These are phyloP conservation scores for Calendula officinalis DNA, from an alignment of 129 eudicot genomes.

Conservation along the genomic window DNA sequence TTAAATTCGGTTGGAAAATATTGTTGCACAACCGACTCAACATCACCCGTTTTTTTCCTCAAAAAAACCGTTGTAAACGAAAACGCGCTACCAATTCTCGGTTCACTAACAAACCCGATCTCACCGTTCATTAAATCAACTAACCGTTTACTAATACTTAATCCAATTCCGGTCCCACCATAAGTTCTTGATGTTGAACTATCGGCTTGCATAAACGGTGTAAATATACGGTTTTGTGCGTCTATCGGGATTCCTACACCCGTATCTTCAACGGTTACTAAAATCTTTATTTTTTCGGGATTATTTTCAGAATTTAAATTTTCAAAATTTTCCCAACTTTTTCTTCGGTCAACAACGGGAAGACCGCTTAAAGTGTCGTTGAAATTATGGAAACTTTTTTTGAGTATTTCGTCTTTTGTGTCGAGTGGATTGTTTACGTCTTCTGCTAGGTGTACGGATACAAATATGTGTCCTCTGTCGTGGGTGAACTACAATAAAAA, in stretches of 20 bases:
- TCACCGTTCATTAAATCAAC: constrained; percentile 90
- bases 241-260: constrained; percentile 76
- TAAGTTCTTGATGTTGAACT: constrained; percentile 80
- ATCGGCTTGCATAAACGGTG: constrained; percentile 95
- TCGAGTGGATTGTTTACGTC: constrained; percentile 51
- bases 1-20: constrained; percentile 47
- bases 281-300: constrained; percentile 43
- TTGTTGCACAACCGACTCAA: constrained; percentile 33
- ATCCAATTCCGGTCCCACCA: constrained; percentile 93
- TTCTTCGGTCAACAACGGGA: constrained; percentile 65
- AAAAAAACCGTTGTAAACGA: constrained; percentile 61
- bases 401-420: constrained; percentile 56
- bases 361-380: constrained; percentile 64
- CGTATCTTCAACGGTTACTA: constrained; percentile 90
- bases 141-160: constrained; percentile 82
- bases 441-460: constrained; percentile 73
- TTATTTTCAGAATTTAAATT: constrained; percentile 29
- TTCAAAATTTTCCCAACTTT: constrained; percentile 60
- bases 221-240: constrained; percentile 76
- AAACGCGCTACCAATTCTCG: constrained; percentile 65
- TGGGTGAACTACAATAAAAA: constrained; percentile 60
- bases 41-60: constrained; percentile 34
- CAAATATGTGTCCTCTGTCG: constrained; percentile 81
- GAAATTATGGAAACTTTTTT: constrained; percentile 31
- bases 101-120: constrained; percentile 77